phyloP scores from a whole-genome alignment of 1,139 yeast genomes.

The Groenewaldozyma auringiensis region DNA sequence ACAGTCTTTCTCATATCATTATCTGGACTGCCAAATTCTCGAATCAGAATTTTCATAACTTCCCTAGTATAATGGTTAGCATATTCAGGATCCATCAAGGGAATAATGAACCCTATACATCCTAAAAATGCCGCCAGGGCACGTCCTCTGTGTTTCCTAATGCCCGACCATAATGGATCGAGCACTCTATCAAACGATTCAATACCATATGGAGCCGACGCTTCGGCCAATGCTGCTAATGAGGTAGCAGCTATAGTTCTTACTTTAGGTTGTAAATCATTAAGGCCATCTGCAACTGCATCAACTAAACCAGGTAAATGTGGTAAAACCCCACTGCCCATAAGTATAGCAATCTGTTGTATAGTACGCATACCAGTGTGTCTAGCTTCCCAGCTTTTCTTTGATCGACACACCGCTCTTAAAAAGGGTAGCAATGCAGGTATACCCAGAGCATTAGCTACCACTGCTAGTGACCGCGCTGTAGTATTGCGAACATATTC shows the following conservation, averaged over 20 bases:
- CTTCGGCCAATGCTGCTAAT: conserved; percentile 69
- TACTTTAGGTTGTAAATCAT: conserved; percentile 64
- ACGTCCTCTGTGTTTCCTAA: conserved; percentile 69
- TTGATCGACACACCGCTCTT: conserved; percentile 72
- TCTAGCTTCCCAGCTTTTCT: conserved; percentile 76
- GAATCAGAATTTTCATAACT: conserved; percentile 53
- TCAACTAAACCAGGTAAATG: conserved; percentile 57
- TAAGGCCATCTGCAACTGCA: conserved; percentile 52
- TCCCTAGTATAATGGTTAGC: conserved; percentile 73
- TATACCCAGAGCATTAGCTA: conserved; percentile 73
- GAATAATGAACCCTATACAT: conserved; percentile 74
- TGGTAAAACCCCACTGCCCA: conserved; percentile 75
- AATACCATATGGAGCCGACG: conserved; percentile 84
- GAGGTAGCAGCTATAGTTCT: conserved; percentile 66
- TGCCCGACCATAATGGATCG: conserved; percentile 77
- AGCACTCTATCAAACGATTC: conserved; percentile 70
- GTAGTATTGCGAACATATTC: conserved; percentile 75
- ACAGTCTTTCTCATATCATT: conserved; percentile 83
- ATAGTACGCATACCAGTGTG: conserved; percentile 78
- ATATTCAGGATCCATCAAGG: conserved; percentile 80
- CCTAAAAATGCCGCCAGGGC: conserved; percentile 67
- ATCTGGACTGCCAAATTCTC: conserved; percentile 78
- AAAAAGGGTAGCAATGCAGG: conserved; percentile 68
- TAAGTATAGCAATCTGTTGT: conserved; percentile 62
- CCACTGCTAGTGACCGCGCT: conserved; percentile 76